Conservation (phyloP, 192 early-diverging fungal genomes). For the Kickxella alabastrina region DNA sequence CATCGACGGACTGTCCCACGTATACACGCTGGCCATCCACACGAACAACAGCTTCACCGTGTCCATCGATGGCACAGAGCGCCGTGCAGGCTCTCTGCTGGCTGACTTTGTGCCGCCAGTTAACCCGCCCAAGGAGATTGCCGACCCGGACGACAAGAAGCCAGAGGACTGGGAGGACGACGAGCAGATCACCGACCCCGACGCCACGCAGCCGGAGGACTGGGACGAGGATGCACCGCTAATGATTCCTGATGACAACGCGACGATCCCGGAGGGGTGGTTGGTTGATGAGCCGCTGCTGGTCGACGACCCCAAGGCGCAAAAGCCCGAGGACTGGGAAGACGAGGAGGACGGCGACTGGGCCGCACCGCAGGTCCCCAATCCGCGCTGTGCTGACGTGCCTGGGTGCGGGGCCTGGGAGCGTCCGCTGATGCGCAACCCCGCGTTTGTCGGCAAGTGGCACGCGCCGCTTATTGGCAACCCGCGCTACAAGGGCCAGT, state of each 20-base stretch:
- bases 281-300: slow-evolving; percentile 71
- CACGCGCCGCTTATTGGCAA: slow-evolving; percentile 79
- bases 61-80: slow-evolving; percentile 66
- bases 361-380: slow-evolving; percentile 68
- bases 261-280: slow-evolving; percentile 83
- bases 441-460: slow-evolving; percentile 90
- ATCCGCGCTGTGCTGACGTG: slow-evolving; percentile 74
- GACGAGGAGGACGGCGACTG: slow-evolving; percentile 94
- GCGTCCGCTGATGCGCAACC: slow-evolving; percentile 77
- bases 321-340: slow-evolving; percentile 89
- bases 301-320: slow-evolving; percentile 73
- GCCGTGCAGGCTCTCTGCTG: slow-evolving; percentile 66
- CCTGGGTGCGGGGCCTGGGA: slow-evolving; percentile 79
- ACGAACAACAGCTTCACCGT: slow-evolving; percentile 80
- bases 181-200: slow-evolving; percentile 77
- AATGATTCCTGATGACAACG: slow-evolving; percentile 72
- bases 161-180: slow-evolving; percentile 86
- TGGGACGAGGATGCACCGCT: slow-evolving; percentile 88
- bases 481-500: slow-evolving; percentile 88
- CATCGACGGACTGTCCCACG: slow-evolving; percentile 58
- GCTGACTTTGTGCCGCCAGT: slow-evolving; percentile 79
- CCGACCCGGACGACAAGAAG: slow-evolving; percentile 73
- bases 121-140: slow-evolving; percentile 82
- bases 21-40: slow-evolving; percentile 83
- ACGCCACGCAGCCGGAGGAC: slow-evolving; percentile 69